These are phyloP conservation scores for Cystobasidium sp. DNA, from an alignment of 1,284 basidiomycete species.

Conservation along the genomic window DNA sequence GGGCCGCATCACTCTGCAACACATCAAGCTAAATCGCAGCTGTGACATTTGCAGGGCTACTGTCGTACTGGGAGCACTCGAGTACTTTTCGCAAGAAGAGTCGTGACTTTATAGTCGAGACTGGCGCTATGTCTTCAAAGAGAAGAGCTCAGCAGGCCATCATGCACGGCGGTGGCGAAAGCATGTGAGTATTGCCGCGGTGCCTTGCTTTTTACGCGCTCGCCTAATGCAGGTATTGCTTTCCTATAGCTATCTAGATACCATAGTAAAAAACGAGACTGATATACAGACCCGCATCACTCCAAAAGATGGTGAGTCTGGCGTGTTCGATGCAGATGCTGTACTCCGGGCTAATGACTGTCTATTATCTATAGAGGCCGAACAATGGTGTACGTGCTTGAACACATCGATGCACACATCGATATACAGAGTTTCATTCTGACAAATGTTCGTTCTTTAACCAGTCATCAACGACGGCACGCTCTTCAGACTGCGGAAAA, in stretches of 20 bases:
- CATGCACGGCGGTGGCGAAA: constrained; percentile 2
- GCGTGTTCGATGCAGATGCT: background rate
- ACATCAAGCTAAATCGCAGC: background rate
- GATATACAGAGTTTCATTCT: too few species aligned
- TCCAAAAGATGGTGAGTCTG: constrained; percentile 30
- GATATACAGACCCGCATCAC: constrained; percentile 29
- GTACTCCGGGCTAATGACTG: background rate
- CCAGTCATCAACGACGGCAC: constrained; percentile 25
- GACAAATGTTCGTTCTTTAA: constrained; percentile 5
- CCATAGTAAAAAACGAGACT: background rate
- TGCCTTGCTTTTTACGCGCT: background rate
- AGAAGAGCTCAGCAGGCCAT: constrained; percentile 9
- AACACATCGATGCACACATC: too few species aligned
- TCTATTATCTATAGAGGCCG: constrained; percentile 2
- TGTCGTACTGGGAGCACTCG: constrained; percentile 43
- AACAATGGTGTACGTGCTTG: constrained; percentile 31
- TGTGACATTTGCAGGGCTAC: constrained; percentile 15
- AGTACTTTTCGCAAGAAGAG: constrained; percentile 29
- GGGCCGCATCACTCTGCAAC: background rate
- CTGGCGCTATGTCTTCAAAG: constrained; percentile 10
- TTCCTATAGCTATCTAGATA: background rate
- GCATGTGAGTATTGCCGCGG: background rate
- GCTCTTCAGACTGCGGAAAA: constrained; percentile 16
- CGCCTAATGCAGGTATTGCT: background rate
- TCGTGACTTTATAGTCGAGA: constrained; percentile 43